Evolutionary conservation across 805 yeast genomes (phyloP), one percentile per base, ranked within the genome.

Genomic region (Kluyveromyces lactis): DNA sequence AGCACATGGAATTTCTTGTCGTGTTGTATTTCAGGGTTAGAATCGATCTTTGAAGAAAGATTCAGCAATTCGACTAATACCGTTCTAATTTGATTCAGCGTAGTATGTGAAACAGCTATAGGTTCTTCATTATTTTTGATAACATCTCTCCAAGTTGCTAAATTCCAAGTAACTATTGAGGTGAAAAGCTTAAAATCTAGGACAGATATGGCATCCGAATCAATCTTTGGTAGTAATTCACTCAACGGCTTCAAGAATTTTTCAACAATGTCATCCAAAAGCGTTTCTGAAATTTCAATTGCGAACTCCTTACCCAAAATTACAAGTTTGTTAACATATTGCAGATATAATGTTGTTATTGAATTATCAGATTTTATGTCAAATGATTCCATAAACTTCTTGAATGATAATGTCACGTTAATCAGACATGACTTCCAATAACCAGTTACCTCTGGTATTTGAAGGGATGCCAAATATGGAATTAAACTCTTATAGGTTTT

Each of bases 111-210:
- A 10, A 44, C 32, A 9, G 42, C 33, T 4, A 18, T 31, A 8
- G 39, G 35, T 12, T 31, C 40, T 12, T 38, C 17, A 4, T 24
- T 18, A 26, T 41, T 45, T 18, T 47, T 44, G 9, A 57, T 33
- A 16, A 53, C 45, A 11, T 50, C 53, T 2, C 44, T 42, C 63
- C 63, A 59, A 35, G 47, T 49, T 29, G 56, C 55, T 30, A 58
- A 35, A 33, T 52, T 47, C 60, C 63, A 55, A 7, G 57, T 44
- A 12, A 47, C 52, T 10, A 53, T 29, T 17, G 56, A 31, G 2
- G 54, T 48, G 16, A 59, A 43, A 26, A 58, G 18, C 35, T 48
- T 57, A 31, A 58, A 54, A 40, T 55, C 44, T 15, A 55, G 41
- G n/a, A 42, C 39, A 19, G 37, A 23, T 2, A 47, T 24, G 8